Percentiles rank a stretch among this genome's conserved stretches.
Conservation (phyloP, 306 rosid genomes). For the Rosa chinensis region DNA sequence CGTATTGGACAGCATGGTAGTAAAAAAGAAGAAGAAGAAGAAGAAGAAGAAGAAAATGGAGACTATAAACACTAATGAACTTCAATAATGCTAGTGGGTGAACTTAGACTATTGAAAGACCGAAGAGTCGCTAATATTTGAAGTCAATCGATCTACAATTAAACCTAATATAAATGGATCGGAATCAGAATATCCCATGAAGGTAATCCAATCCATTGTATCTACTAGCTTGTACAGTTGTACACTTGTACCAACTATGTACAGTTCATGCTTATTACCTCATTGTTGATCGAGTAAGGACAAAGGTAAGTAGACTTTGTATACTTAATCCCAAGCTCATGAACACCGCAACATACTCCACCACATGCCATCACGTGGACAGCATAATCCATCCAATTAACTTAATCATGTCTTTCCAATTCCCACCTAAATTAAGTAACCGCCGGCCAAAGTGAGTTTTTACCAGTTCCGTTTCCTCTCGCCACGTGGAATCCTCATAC, state of each 20-base stretch:
- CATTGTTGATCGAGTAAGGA: not conserved
- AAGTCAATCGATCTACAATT: slow-evolving; percentile 1
- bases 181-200: slow-evolving; percentile 22
- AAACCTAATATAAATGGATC: not conserved
- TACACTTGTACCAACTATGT: not conserved
- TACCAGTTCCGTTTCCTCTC: slow-evolving; percentile 7
- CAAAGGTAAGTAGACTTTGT: not conserved
- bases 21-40: not conserved
- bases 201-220: slow-evolving; percentile 7
- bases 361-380: slow-evolving; percentile 1
- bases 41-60: not conserved
- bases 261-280: not conserved
- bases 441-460: slow-evolving; percentile 50
- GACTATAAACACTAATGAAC: not conserved
- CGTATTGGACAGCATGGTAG: not conserved
- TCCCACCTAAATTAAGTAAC: not conserved
- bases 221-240: not conserved
- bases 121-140: not conserved
- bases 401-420: not conserved
- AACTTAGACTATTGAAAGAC: not conserved
- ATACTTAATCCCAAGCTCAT: not conserved
- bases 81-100: not conserved
- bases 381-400: slow-evolving; percentile 4
- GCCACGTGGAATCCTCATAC: slow-evolving; percentile 55
- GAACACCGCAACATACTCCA: not conserved